Evolutionary conservation across 75 land plant genomes (phyloP).

Genomic region (Picea glauca): DNA sequence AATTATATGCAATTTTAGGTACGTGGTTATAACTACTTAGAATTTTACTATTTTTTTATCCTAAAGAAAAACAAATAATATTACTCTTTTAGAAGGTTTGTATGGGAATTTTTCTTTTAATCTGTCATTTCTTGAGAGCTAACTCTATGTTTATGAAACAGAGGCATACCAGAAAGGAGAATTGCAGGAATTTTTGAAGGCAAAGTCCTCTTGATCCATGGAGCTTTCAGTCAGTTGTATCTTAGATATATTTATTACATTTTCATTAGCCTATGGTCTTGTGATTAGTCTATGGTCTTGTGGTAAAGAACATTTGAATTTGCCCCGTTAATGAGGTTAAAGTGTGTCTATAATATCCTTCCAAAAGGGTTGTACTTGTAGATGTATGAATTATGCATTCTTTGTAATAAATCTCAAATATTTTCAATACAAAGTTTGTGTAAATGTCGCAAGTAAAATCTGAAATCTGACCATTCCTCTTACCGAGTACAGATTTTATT

Average conservation of each 20-base stretch:
- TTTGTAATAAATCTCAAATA: not conserved
- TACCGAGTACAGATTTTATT: not conserved
- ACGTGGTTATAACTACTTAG: not conserved
- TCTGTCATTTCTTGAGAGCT: not conserved
- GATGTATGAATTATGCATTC: not conserved
- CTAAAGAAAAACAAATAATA: not conserved
- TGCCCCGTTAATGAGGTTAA: not conserved
- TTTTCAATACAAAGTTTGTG: not conserved
- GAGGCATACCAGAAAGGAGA: slow-evolving; percentile 10
- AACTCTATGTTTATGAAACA: slow-evolving; percentile 5
- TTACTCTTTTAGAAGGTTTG: not conserved
- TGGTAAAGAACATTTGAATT: not conserved
- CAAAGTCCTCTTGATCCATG: not conserved
- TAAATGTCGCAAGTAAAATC: not conserved
- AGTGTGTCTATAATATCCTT: not conserved
- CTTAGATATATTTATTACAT: not conserved
- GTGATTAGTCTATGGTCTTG: not conserved
- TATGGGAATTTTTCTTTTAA: not conserved
- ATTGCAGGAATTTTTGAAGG: slow-evolving; percentile 2
- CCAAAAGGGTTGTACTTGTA: not conserved
- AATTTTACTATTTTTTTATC: not conserved
- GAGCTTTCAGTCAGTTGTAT: not conserved
- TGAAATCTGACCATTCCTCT: not conserved
- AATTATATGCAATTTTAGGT: not conserved
- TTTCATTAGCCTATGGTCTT: not conserved